These are phyloP conservation scores for Trichoderma hamatum DNA, from an alignment of 2,329 filamentous ascomycete genomes.

Conservation along the genomic window DNA sequence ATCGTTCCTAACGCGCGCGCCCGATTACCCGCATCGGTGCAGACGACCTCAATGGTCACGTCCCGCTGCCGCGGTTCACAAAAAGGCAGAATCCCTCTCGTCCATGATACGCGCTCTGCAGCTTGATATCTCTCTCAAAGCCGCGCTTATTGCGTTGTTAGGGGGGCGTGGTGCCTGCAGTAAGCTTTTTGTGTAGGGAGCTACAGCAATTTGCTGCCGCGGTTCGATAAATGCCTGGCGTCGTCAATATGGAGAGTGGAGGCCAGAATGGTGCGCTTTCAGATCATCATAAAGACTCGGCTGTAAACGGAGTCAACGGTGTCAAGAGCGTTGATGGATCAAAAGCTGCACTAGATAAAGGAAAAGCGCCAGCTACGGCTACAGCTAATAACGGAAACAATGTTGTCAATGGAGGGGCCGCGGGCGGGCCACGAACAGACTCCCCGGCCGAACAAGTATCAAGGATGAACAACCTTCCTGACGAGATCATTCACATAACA, in stretches of 20 bases:
- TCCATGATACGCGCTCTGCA: slow-evolving; percentile 31
- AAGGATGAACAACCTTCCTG: slow-evolving; percentile 61
- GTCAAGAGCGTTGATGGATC: slow-evolving; percentile 33
- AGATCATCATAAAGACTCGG: slow-evolving; percentile 57
- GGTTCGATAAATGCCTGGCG: slow-evolving; percentile 51
- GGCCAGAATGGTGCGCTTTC: slow-evolving; percentile 56
- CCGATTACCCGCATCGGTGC: slow-evolving; percentile 30
- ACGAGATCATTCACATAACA: slow-evolving; percentile 71
- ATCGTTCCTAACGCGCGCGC: slow-evolving; percentile 24
- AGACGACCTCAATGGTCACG: slow-evolving; percentile 33
- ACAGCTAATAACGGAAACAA: slow-evolving; percentile 26
- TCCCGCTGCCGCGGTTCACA: slow-evolving; percentile 29
- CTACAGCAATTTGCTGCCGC: slow-evolving; percentile 22
- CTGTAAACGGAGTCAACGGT: slow-evolving; percentile 51
- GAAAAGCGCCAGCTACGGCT: slow-evolving; percentile 33
- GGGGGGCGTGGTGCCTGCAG: slow-evolving; percentile 28
- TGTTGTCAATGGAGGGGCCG: slow-evolving; percentile 38
- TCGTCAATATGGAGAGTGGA: slow-evolving; percentile 60
- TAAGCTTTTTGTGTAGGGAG: slow-evolving; percentile 23
- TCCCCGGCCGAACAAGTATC: slow-evolving; percentile 32
- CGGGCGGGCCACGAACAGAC: slow-evolving; percentile 30
- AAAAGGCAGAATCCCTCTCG: slow-evolving; percentile 25
- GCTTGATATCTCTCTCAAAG: slow-evolving; percentile 25
- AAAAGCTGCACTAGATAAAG: slow-evolving; percentile 40
- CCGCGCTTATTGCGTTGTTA: slow-evolving; percentile 27